Base-by-base conservation (phyloP, 495 filamentous ascomycete species). In the Staphylotrichum tortipilum region DNA sequence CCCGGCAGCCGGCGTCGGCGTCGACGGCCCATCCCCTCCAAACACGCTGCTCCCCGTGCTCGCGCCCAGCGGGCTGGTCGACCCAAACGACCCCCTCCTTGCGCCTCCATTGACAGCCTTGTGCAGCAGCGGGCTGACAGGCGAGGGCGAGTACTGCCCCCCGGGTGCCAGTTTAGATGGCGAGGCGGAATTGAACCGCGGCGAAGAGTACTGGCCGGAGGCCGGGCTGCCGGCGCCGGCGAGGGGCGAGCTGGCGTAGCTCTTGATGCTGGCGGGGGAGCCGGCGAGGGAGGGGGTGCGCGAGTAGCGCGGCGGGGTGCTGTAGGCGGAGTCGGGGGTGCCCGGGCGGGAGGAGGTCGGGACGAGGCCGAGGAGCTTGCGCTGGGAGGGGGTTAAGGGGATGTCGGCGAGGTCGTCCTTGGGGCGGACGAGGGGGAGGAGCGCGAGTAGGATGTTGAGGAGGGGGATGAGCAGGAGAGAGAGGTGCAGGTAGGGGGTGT, bases 301-400 rank as follows among this genome's bases (percentile, higher is more conserved):
- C 7, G 82, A 76, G 70, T 95, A 97, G 46, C 86, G 80, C 3
- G 92, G 92, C 2, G 92, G 92, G 1, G 91, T 96, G 58, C 84
- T 77, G 64, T 84, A 91, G 11, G 77, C 75, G 7, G 75, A 70
- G 39, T 70, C 70, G 1, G 86, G 82, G 0, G 87, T 89, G 3
- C 76, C 68, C 3, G 52, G 37, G n/a, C 74, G 70, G 3, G 76
- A 70, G 35, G 73, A 70, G 35, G 73, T 82, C 6, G 88, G 86
- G 44, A 85, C 78, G 9, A 98, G 80, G 10, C 90, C 89, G 17
- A 98, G 76, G 15, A 95, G 78, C 44, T 79, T 74, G 34, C 92
- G 85, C 66, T 98, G 92, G 11, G 83, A 82, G 19, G 92, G 88
- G 5, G 89, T 96, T 44, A 98, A 76, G 52, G 92, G 81, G 41